Base-by-base conservation (phyloP, 169 alveolate species). In the Perkinsus olseni region DNA sequence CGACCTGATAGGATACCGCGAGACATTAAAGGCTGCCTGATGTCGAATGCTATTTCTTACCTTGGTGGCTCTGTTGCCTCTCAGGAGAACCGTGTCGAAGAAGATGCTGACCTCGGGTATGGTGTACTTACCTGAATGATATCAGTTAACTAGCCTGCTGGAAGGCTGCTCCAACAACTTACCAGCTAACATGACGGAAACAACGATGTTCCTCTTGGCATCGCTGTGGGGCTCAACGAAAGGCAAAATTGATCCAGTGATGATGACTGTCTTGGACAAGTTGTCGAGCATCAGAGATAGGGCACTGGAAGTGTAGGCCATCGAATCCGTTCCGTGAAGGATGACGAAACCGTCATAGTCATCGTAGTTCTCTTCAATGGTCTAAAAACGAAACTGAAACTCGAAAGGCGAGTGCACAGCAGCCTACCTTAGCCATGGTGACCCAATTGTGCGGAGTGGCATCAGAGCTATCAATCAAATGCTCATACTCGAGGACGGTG, bases 291-390 rank as follows among this genome's bases (percentile, higher is more conserved):
- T 96, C 92, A 96, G 96, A 4, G 97, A 95, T 20, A 97, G 91
- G 38, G 96, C 96, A 21, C 97, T 95, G 37, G 98, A 97, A 31
- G 98, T 96, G 93, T 96, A 97, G 28, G 97, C 97, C 98, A 97
- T 96, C 0, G 98, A 96, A 92, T 97, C 98, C 38, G 98, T 97
- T 13, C 98, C 98, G 96, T 97, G 98, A 3, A 96, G 92, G 28
- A 97, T 95, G 20, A 97, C 94, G 82, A 97, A 96, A 10, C 97
- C 96, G 93, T 97, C 98, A 92, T 96, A 95, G 20, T 94, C 20
- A 40, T 95, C 91, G 93, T 97, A 97, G 93, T 96, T 90, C 51
- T 94, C 92, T 74, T 96, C 96, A 74, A 97, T 94, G 34, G 94
- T 40, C 50, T 40, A 40, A 40, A 40, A 40, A 40, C 50, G 21